Conservation (phyloP, 768 basidiomycete species). For the Amylocystis lapponica region DNA sequence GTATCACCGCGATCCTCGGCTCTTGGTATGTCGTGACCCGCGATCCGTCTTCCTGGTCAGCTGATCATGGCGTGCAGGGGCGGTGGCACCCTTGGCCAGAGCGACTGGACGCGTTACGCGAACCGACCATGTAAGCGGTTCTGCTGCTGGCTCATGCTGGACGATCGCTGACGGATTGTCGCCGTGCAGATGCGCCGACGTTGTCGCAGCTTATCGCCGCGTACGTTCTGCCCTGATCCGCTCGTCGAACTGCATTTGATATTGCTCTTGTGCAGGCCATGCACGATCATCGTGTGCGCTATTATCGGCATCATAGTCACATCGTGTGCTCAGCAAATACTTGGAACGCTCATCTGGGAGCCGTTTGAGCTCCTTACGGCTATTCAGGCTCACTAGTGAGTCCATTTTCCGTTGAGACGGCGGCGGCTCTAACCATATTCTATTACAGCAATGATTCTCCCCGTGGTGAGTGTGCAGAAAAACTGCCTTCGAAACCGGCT, state of each 20-base stretch:
- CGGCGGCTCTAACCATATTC: background rate
- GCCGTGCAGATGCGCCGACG: too few relatives aligned
- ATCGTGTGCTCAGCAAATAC: background rate
- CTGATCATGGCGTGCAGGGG: background rate
- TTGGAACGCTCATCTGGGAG: background rate
- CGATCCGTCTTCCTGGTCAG: background rate
- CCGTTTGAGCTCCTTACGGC: background rate
- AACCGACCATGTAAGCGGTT: background rate
- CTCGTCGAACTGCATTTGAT: background rate
- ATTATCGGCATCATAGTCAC: slow-evolving; percentile 1
- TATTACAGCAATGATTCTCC: background rate
- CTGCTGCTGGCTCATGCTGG: background rate
- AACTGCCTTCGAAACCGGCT: too few relatives aligned
- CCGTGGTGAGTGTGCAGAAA: background rate
- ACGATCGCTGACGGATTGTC: too few relatives aligned
- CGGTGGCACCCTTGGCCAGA: background rate
- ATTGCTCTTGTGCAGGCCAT: background rate
- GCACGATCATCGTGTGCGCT: background rate
- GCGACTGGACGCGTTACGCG: slow-evolving; percentile 2
- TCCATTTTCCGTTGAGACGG: background rate
- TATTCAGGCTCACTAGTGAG: background rate
- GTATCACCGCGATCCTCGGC: background rate
- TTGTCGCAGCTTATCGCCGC: slow-evolving; percentile 1
- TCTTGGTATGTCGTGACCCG: background rate
- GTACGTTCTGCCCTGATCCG: background rate